Evolutionary conservation across 2,329 filamentous ascomycete genomes (phyloP).

Genomic region (Claviceps arundinis): DNA sequence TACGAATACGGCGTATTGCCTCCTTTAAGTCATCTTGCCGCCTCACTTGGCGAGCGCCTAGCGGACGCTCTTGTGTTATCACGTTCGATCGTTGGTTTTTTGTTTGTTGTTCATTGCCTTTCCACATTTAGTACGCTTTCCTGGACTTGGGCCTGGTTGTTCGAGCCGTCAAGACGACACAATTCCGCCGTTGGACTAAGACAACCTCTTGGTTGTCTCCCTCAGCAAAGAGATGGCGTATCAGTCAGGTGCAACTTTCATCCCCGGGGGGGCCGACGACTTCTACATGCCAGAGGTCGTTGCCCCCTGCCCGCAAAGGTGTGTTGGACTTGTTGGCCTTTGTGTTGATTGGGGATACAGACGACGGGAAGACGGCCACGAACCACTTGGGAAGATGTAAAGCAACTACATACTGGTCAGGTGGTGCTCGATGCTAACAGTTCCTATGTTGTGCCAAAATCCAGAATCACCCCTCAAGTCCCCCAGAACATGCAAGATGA

Average conservation of each 20-base stretch:
- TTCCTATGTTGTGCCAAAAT: slow-evolving; percentile 14
- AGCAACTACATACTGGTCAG: background rate
- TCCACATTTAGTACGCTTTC: background rate
- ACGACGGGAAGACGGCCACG: background rate
- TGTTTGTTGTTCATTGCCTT: too few relatives aligned
- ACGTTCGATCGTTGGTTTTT: too few relatives aligned
- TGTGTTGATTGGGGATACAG: background rate
- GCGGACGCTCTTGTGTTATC: too few relatives aligned
- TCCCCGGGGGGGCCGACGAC: slow-evolving; percentile 44
- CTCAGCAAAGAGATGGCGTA: slow-evolving; percentile 13
- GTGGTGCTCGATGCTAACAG: slow-evolving; percentile 25
- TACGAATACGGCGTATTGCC: too few relatives aligned
- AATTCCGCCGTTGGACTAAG: background rate
- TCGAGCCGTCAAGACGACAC: background rate
- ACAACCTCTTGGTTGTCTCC: slow-evolving; percentile 5
- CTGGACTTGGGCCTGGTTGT: background rate
- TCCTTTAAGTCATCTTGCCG: too few relatives aligned
- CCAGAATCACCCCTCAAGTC: slow-evolving; percentile 85
- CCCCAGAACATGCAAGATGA: slow-evolving; percentile 94
- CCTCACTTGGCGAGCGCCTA: too few relatives aligned
- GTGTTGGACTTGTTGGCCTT: slow-evolving; percentile 11
- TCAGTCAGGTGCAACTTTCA: slow-evolving; percentile 41
- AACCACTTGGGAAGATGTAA: background rate
- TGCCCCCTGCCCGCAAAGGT: slow-evolving; percentile 45
- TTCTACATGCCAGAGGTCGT: slow-evolving; percentile 49